Evolutionary conservation across 2,329 filamentous ascomycete species (phyloP), one percentile per base, ranked within the genome.

Genomic region (Clarireedia monteithiana): DNA sequence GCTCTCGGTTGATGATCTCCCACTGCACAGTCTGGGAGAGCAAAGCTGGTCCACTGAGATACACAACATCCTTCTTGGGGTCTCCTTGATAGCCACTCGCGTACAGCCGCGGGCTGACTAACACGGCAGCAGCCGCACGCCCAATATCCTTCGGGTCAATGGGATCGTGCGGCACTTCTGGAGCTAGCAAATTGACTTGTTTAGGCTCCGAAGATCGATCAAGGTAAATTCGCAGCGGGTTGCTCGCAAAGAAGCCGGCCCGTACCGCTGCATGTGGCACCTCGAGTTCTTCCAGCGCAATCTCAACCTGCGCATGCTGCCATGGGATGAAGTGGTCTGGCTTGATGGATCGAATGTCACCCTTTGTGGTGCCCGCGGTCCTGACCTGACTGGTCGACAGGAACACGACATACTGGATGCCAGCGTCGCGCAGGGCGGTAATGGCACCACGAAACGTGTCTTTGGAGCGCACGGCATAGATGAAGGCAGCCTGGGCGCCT

Each of bases 91-190:
- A 45, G 42, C 42, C 42, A 45, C 42, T 45, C 17, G 42, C 42
- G 42, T 45, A 45, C n/a, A 45, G 42, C 42, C 42, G 42, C 42
- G 42, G 42, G 17, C 42, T 45, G 17, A 45, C 42, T 45, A 45
- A 45, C 42, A 54, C n/a, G 12, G 30, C 40, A 30, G 74, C 76
- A 30, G 62, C 62, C 2, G 76, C 75, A 17, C 64, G 60, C 10
- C 77, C 77, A 45, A 80, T 77, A 59, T 79, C 75, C 2, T 63
- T 63, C 0, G 73, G 72, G 0, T 70, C 62, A 49, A 79, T 72
- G 23, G 60, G 69, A 59, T 79, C 76, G 14, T 68, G 63, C 42
- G 59, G 53, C 10, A 65, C 66, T 4, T 70, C 61, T 0, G 70
- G 67, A 9, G 62, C 61, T 6, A 63, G 61, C 2, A 73, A 42